phyloP scores from a whole-genome alignment of 345 rosid species.

The Salix purpurea region DNA sequence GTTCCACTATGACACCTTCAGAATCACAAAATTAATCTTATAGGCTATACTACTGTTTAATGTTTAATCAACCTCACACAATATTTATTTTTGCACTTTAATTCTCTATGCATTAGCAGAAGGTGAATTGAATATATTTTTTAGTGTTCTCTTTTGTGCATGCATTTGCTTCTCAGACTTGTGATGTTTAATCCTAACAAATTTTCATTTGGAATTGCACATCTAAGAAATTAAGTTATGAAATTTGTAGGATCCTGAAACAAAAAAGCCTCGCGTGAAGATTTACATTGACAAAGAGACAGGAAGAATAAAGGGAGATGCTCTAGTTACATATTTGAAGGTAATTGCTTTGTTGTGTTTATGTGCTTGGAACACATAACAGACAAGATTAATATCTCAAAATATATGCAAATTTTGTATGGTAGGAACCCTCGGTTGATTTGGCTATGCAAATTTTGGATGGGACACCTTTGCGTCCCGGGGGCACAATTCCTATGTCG shows the following conservation, averaged over 20 bases:
- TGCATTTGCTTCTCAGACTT: neutral
- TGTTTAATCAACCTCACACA: neutral
- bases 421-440: conserved; percentile 93
- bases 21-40: neutral
- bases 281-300: conserved; percentile 83
- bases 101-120: neutral
- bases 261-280: conserved; percentile 87
- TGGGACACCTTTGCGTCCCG: conserved; percentile 84
- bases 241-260: conserved; percentile 67
- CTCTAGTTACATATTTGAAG: conserved; percentile 88
- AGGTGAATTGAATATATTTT: neutral
- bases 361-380: neutral
- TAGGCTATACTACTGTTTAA: neutral
- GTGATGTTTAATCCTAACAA: neutral
- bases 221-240: conserved; percentile 10
- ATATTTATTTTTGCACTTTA: neutral
- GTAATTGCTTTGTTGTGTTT: conserved; percentile 36
- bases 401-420: conserved; percentile 10
- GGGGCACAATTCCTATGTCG: conserved; percentile 70
- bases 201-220: conserved; percentile 1
- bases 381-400: neutral
- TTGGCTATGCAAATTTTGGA: conserved; percentile 87
- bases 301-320: conserved; percentile 88
- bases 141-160: neutral
- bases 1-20: neutral